Conservation (phyloP, 371 early-diverging fungal species). For the Funneliformis caledonium region DNA sequence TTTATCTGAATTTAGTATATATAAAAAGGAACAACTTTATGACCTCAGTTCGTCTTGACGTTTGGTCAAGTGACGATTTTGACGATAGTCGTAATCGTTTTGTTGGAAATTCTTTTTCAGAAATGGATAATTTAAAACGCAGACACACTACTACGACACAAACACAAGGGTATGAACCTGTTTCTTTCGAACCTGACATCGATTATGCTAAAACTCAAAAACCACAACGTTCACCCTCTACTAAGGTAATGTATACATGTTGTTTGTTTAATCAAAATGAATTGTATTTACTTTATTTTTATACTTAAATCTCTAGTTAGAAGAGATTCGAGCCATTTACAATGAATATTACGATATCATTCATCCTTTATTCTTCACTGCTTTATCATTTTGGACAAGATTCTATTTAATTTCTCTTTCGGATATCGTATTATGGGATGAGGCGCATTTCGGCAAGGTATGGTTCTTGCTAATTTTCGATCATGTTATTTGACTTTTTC, state of each 20-base stretch:
- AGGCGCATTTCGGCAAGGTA: constrained; percentile 51
- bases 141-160: neutral
- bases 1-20: neutral
- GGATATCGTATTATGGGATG: constrained; percentile 84
- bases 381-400: constrained; percentile 78
- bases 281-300: neutral
- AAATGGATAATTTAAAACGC: constrained; percentile 31
- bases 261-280: neutral
- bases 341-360: constrained; percentile 58
- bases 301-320: neutral
- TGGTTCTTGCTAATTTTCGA: neutral
- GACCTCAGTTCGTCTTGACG: constrained; percentile 4
- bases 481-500: neutral
- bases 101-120: neutral
- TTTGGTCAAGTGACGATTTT: neutral
- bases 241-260: constrained; percentile 33
- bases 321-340: constrained; percentile 49
- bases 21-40: neutral
- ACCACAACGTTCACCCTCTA: constrained; percentile 31
- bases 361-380: constrained; percentile 61
- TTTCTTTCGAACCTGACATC: constrained; percentile 7
- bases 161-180: neutral
- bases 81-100: neutral
- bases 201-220: constrained; percentile 37
- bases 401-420: constrained; percentile 79